phyloP scores from a whole-genome alignment of 805 yeast species.

The Hermanozyma aechmeae region DNA sequence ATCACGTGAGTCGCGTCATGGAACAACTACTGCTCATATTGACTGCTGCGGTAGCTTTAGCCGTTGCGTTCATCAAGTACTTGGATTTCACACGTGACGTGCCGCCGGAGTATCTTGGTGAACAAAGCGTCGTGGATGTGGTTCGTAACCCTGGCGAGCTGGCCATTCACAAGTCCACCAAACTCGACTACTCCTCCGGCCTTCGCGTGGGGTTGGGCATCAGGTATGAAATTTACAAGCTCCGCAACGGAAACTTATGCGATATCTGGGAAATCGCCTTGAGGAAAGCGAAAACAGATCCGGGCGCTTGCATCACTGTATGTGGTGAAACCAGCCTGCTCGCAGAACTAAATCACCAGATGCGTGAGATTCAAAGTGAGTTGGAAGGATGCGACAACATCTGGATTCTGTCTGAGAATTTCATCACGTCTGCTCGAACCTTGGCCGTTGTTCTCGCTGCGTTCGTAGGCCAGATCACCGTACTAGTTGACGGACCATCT shows the following conservation, averaged over 20 bases:
- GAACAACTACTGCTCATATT: no score
- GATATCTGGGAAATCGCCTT: conserved; percentile 61
- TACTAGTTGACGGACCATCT: conserved; percentile 35
- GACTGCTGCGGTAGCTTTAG: conserved; percentile 11
- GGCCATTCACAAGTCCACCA: conserved; percentile 66
- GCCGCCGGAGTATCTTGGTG: conserved; percentile 43
- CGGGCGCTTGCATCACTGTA: conserved; percentile 12
- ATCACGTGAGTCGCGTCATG: no score
- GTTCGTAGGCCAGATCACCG: conserved; percentile 31
- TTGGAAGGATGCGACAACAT: no score
- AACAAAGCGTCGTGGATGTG: conserved; percentile 58
- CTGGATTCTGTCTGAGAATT: no score
- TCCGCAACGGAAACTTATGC: conserved; percentile 66
- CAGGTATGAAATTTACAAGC: conserved; percentile 47
- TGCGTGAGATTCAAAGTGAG: no score
- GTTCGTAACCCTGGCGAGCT: conserved; percentile 63
- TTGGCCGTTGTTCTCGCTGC: conserved; percentile 35
- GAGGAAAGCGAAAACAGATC: conserved; percentile 14
- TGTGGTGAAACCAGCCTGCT: conserved; percentile 10
- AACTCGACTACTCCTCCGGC: conserved; percentile 64
- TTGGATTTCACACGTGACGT: conserved; percentile 41
- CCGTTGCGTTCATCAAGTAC: conserved; percentile 11
- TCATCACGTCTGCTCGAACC: no score
- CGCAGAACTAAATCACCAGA: conserved; percentile 18
- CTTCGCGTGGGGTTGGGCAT: conserved; percentile 63